Evolutionary conservation across 495 filamentous ascomycete species (phyloP).

Genomic region (Neurospora sublineolata): DNA sequence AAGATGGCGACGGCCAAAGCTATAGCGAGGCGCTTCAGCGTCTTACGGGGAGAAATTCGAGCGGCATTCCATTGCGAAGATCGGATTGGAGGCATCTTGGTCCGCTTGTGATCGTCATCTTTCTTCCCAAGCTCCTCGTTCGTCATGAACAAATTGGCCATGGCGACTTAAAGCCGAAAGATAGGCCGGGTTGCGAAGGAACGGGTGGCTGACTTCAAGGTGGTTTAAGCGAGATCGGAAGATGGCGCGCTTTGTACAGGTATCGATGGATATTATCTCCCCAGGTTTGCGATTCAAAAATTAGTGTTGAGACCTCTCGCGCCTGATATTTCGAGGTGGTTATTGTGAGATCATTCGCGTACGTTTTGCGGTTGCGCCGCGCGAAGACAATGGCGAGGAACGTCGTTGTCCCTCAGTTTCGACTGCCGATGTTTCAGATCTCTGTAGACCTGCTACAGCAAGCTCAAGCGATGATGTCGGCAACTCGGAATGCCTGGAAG

Average conservation of each 20-base stretch:
- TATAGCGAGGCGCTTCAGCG: slow-evolving; percentile 26
- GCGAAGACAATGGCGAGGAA: background rate
- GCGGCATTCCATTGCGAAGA: slow-evolving; percentile 23
- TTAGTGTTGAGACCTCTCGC: background rate
- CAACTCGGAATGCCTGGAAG: background rate
- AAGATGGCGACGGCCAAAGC: slow-evolving; percentile 17
- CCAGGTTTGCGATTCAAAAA: background rate
- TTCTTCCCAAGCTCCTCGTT: slow-evolving; percentile 38
- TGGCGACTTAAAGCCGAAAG: background rate
- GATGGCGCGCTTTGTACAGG: background rate
- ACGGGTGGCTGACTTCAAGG: background rate
- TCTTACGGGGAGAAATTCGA: slow-evolving; percentile 24
- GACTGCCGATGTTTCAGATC: background rate
- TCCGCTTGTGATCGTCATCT: slow-evolving; percentile 37
- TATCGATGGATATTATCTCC: background rate
- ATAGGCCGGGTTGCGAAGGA: background rate
- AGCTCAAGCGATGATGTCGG: background rate
- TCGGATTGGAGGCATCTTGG: slow-evolving; percentile 13
- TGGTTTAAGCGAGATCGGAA: background rate
- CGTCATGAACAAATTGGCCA: slow-evolving; percentile 22
- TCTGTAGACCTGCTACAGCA: background rate
- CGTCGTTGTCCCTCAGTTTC: background rate
- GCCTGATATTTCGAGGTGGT: background rate
- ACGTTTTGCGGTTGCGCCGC: background rate
- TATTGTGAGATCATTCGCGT: background rate